Evolutionary conservation across 805 yeast genomes (phyloP), one percentile per base, ranked within the genome.

Genomic region (Middelhovenomyces tepae): DNA sequence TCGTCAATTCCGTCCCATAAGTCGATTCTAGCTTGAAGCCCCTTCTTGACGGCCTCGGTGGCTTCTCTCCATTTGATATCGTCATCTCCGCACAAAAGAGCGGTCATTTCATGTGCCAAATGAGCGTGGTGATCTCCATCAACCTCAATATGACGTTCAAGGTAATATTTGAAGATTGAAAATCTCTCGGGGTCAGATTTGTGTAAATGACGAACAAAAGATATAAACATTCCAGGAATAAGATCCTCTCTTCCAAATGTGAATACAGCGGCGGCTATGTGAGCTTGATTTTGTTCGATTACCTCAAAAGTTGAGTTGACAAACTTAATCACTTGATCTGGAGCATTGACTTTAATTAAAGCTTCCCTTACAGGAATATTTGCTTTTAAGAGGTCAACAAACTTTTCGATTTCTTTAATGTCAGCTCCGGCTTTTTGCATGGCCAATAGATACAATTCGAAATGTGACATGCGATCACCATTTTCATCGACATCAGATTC

Each of bases 61-160:
- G 45, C 45, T 28, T 42, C 45, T 7, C 11, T 30, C 45, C 45
- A 42, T 28, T 42, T 42, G 21, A 14, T 23, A 16, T 42, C 45
- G 21, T 42, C 45, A 15, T 32, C 35, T 24, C 45, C 45, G 27
- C 45, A 42, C 24, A 42, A 31, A 16, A 38, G 28, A n/a, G 38
- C 20, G 19, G 45, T 42, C 45, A 42, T 42, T 27, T 42, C 41
- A 19, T 42, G 45, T 16, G 45, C 45, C n/a, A 42, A 31, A 16
- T 32, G 36, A 16, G 45, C 43, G 26, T 42, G 45, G 32, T 42
- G 45, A 27, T 42, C 45, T 10, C 45, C 45, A 25, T 42, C 45
- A 19, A 42, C 45, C 31, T 42, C 45, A 27, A 42, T 42, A 34
- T 42, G 45, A 23, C 45, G 40, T 23, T 42, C 45, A 28, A 42